Evolutionary conservation across 2,329 filamentous ascomycete genomes (phyloP), one percentile per base, ranked within the genome.

Genomic region (Venturia asperata): DNA sequence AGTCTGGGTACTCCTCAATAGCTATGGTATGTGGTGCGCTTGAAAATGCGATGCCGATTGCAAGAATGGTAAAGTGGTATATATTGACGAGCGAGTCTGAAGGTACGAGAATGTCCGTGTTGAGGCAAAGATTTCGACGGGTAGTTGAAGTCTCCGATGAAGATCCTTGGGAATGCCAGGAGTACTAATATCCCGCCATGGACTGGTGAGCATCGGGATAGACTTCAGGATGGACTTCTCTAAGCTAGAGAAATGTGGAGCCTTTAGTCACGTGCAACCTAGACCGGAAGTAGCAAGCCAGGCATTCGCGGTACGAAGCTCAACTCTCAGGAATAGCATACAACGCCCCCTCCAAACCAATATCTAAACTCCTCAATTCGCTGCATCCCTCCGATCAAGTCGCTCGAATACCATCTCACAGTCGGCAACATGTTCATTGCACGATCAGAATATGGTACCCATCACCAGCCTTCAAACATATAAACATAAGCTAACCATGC

Each of bases 391-490:
- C 27, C 52, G n/a, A 6, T 27, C 7, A 37, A 27, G 4, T n/a
- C 7, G 37, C 37, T 42, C 37, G 21, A 21, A 11, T 17, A 39
- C 37, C 60, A 42, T 61, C 60, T 19, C 52, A 11, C 30, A 21
- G 75, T 78, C 79, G 81, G 76, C 85, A 91, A 82, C 74, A 96
- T 96, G 94, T 99, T 99, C 86, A 97, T 99, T 86, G 92, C 94
- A 85, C 91, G 94, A 82, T 97, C 93, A 77, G 94, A 99, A 93
- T 99, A 99, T 83, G 94, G 93, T 94, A 85, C 30, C 17, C 52
- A 15, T 58, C 30, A 37, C 15, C 30, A 37, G 30, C 30, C 52
- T 58, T n/a, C 30, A n/a, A 58, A 34, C 82, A 88, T 77, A 74
- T 65, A 70, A 66, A 61, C 37, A 58, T 37, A 41, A 42, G 34